Evolutionary conservation across 2,329 filamentous ascomycete genomes (phyloP).

Genomic region (Diaporthe australafricana): DNA sequence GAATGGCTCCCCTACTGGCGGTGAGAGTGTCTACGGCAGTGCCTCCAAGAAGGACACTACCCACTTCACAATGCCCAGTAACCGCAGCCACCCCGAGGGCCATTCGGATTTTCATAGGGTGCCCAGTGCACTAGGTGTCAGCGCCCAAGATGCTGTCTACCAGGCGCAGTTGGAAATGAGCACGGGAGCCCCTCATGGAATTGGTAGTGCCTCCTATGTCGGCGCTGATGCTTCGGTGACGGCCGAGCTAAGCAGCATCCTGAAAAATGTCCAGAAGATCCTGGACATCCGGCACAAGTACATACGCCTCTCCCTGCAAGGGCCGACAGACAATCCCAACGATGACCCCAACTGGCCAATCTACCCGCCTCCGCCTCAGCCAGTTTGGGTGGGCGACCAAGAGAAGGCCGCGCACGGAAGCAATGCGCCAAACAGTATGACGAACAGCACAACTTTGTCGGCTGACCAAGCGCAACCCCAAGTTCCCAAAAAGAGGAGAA

Average conservation of each 20-base stretch:
- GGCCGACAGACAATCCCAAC: conserved; percentile 86
- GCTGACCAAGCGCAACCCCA: conserved; percentile 49
- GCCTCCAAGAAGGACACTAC: conserved; percentile 36
- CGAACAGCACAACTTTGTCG: conserved; percentile 57
- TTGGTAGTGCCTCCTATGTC: conserved; percentile 74
- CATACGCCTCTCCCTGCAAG: conserved; percentile 85
- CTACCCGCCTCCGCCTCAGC: conserved; percentile 91
- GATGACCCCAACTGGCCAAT: conserved; percentile 87
- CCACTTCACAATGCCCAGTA: conserved; percentile 33
- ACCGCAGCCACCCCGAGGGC: conserved; percentile 36
- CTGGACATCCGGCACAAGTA: conserved; percentile 90
- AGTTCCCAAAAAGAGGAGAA: conserved; percentile 72
- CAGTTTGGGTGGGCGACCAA: conserved; percentile 80
- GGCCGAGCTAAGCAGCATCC: conserved; percentile 86
- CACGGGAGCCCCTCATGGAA: conserved; percentile 64
- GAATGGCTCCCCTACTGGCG: conserved; percentile 24
- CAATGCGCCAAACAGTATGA: conserved; percentile 49
- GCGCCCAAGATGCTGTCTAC: conserved; percentile 42
- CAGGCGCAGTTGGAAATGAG: conserved; percentile 37
- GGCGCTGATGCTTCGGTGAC: conserved; percentile 84
- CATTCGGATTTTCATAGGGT: conserved; percentile 28
- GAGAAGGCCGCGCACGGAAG: conserved; percentile 46
- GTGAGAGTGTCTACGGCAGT: conserved; percentile 35
- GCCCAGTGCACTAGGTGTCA: conserved; percentile 32
- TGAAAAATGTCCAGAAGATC: conserved; percentile 90